A percentile compares a stretch with the other conserved stretches of the same genome.
Conservation (phyloP, 164 flowering plant genomes). For the Chloranthus sessilifolius region DNA sequence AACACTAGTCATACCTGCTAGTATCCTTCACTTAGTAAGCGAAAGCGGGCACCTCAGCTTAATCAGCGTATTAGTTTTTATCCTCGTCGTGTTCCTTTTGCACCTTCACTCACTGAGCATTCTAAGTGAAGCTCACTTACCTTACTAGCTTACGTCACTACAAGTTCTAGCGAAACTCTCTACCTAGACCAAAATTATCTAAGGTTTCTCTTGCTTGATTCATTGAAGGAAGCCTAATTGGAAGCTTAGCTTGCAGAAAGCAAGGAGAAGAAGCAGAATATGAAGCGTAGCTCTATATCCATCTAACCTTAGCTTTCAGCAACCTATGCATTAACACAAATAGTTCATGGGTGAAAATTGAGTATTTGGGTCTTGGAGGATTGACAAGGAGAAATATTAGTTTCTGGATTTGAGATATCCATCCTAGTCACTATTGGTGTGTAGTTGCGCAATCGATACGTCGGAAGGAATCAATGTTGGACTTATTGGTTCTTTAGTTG, state of each 20-base stretch:
- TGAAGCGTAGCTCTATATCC: not conserved
- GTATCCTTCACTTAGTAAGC: conserved; percentile 1
- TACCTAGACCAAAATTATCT: not conserved
- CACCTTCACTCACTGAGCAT: not conserved
- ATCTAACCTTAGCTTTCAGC: not conserved
- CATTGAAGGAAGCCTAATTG: not conserved
- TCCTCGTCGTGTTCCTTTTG: not conserved
- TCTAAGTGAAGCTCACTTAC: conserved; percentile 1
- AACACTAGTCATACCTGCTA: conserved; percentile 2
- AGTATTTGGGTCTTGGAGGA: not conserved
- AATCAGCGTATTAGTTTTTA: not conserved
- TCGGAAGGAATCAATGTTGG: not conserved
- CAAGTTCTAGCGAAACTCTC: not conserved
- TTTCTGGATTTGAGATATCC: not conserved
- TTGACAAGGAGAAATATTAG: not conserved
- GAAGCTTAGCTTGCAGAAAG: not conserved
- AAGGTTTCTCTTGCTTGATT: not conserved
- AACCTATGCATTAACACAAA: not conserved
- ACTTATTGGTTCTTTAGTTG: not conserved
- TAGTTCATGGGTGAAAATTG: not conserved
- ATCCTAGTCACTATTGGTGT: not conserved
- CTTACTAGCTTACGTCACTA: not conserved
- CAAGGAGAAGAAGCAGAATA: not conserved
- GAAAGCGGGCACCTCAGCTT: not conserved
- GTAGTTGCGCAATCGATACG: not conserved